phyloP scores from a whole-genome alignment of 148 eudicot species.

The Vaccinium corymbosum region DNA sequence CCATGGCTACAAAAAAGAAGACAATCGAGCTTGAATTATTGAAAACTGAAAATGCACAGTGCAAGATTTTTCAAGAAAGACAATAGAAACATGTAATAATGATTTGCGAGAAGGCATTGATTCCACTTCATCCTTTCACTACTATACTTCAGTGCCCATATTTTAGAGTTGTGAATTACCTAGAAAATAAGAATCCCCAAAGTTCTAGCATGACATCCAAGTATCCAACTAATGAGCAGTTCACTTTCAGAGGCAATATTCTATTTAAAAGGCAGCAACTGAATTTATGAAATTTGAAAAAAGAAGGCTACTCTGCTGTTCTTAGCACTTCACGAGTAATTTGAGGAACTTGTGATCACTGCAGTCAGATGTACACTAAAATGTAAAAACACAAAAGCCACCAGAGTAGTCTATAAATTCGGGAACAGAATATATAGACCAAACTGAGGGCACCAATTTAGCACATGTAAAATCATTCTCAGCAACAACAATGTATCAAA shows the following conservation, averaged over 20 bases:
- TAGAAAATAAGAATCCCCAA: neutral
- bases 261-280: neutral
- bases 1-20: constrained; percentile 59
- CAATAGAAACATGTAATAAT: neutral
- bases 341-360: neutral
- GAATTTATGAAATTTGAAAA: neutral
- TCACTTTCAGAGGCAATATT: neutral
- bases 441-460: neutral
- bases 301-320: neutral
- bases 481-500: no score
- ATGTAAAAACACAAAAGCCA: neutral
- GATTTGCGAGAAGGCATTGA: neutral
- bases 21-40: neutral
- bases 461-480: neutral
- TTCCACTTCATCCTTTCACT: neutral
- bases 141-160: no score
- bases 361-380: neutral
- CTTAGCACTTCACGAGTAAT: neutral
- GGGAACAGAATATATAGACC: neutral
- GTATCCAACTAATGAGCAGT: neutral
- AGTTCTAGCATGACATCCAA: neutral
- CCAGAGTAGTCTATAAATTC: neutral
- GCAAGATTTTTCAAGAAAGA: neutral
- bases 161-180: neutral
- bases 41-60: neutral